A percentile compares a stretch with the other conserved stretches of the same genome.
Evolutionary conservation across 768 basidiomycete species (phyloP).

Genomic region (Gymnopilus junonius): DNA sequence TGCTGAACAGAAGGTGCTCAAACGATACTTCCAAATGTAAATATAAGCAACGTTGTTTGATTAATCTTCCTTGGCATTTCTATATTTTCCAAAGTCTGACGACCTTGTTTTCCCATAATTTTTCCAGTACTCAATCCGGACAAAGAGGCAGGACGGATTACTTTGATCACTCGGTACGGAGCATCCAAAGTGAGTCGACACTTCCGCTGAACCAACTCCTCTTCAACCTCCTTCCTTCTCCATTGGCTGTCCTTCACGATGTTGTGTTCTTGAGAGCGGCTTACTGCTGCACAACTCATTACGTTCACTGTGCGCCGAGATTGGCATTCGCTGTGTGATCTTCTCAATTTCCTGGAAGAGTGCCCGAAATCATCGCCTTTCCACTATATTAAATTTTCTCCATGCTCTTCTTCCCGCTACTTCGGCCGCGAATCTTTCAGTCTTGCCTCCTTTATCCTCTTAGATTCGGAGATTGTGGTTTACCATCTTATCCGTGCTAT

Average conservation of each 20-base stretch:
- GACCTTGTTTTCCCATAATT: conserved; percentile 10
- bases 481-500: background rate
- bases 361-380: conserved; percentile 15
- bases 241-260: background rate
- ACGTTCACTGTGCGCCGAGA: background rate
- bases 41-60: too few species aligned
- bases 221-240: background rate
- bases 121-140: conserved; percentile 83
- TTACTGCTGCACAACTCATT: background rate
- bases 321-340: background rate
- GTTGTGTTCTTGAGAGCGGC: background rate
- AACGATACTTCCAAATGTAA: too few species aligned
- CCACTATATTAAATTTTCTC: background rate
- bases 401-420: background rate
- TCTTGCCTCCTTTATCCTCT: background rate
- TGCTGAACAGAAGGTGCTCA: too few species aligned
- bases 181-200: conserved; percentile 67
- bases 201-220: conserved; percentile 1
- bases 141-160: conserved; percentile 81
- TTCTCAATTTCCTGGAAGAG: background rate
- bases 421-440: background rate
- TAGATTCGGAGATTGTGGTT: background rate
- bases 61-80: background rate
- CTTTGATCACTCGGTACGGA: conserved; percentile 93
- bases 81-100: background rate